Conservation (phyloP, 495 filamentous ascomycete genomes). For the Monascus purpureus region DNA sequence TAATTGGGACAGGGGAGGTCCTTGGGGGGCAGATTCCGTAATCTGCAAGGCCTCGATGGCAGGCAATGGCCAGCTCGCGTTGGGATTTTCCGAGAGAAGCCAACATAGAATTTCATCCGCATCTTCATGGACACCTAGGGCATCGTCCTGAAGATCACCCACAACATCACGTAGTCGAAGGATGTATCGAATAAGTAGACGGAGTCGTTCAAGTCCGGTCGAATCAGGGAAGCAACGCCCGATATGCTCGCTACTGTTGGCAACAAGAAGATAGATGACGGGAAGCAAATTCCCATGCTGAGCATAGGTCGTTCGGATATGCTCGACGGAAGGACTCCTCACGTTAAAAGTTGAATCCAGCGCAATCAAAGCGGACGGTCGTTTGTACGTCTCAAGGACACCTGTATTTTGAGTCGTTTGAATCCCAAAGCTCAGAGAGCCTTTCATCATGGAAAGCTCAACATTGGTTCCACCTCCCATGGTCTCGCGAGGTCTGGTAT, state of each 20-base stretch:
- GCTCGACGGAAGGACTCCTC: slow-evolving; percentile 23
- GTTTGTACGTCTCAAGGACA: slow-evolving; percentile 20
- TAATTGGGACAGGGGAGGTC: too few species aligned
- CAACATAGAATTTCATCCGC: slow-evolving; percentile 28
- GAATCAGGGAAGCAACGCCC: slow-evolving; percentile 35
- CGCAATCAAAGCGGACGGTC: slow-evolving; percentile 37
- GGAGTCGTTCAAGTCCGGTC: slow-evolving; percentile 21
- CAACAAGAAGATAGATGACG: slow-evolving; percentile 37
- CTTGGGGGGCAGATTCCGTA: too few species aligned
- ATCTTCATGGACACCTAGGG: slow-evolving; percentile 27
- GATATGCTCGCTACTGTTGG: slow-evolving; percentile 43
- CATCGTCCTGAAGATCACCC: slow-evolving; percentile 34
- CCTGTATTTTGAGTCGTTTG: slow-evolving; percentile 27
- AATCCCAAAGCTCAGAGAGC: slow-evolving; percentile 33
- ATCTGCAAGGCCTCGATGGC: slow-evolving; percentile 25
- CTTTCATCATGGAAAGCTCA: slow-evolving; percentile 22
- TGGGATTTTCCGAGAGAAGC: slow-evolving; percentile 21
- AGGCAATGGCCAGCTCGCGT: slow-evolving; percentile 27
- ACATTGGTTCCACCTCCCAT: slow-evolving; percentile 17
- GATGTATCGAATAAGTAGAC: slow-evolving; percentile 24
- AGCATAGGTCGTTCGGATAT: slow-evolving; percentile 28
- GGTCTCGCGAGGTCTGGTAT: slow-evolving; percentile 26
- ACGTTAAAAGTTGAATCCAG: slow-evolving; percentile 36
- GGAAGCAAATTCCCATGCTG: slow-evolving; percentile 29
- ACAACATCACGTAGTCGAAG: slow-evolving; percentile 27